These are phyloP conservation scores for Scheffersomyces lignosus DNA, from an alignment of 805 yeast species.

Conservation along the genomic window DNA sequence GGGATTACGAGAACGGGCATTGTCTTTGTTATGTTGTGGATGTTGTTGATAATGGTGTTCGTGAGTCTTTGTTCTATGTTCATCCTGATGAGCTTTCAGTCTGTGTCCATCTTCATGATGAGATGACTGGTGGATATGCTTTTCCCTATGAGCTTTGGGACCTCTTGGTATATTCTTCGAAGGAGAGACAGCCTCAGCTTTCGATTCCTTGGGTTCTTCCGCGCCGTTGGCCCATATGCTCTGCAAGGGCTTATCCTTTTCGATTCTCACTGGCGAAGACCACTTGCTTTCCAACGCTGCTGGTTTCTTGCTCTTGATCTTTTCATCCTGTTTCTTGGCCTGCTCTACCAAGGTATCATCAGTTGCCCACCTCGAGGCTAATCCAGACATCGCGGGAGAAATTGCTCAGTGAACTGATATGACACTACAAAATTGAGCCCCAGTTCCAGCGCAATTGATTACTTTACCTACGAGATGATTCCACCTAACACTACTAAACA, in stretches of 20 bases:
- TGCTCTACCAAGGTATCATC: constrained; percentile 24
- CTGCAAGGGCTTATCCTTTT: constrained; percentile 18
- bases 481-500: too few relatives aligned
- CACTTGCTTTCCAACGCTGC: not conserved
- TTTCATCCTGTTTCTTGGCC: constrained; percentile 24
- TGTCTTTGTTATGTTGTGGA: not conserved
- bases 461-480: too few relatives aligned
- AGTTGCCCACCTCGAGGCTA: constrained; percentile 38
- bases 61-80: constrained; percentile 1
- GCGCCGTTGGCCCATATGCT: constrained; percentile 43
- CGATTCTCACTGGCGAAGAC: constrained; percentile 8
- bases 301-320: not conserved
- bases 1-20: not conserved
- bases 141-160: too few relatives aligned
- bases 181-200: too few relatives aligned
- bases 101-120: constrained; percentile 1
- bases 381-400: constrained; percentile 17
- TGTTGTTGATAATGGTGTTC: not conserved
- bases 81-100: not conserved
- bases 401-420: too few relatives aligned
- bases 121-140: constrained; percentile 1
- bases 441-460: too few relatives aligned
- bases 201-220: too few relatives aligned
- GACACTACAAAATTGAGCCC: too few relatives aligned
- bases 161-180: too few relatives aligned